Evolutionary conservation across 2,329 filamentous ascomycete species (phyloP).

Genomic region (Cadophora gregata): DNA sequence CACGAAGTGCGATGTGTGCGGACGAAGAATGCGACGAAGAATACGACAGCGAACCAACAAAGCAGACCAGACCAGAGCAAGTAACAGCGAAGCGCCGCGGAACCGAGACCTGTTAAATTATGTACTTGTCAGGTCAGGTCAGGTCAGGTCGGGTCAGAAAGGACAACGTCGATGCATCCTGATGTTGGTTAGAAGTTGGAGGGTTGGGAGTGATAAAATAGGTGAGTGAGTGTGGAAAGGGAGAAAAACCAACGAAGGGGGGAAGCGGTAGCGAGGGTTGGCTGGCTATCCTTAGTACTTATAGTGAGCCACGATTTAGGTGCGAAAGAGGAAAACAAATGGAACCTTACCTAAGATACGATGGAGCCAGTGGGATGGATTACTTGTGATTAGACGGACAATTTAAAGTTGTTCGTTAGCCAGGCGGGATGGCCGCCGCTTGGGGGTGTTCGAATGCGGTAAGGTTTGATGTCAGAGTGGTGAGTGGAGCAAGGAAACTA

Average conservation of each 20-base stretch:
- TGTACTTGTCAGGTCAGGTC: neutral
- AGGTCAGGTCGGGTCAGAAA: neutral
- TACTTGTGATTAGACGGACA: neutral
- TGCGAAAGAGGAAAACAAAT: neutral
- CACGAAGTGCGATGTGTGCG: neutral
- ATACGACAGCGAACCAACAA: neutral
- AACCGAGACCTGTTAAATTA: neutral
- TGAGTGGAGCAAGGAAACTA: neutral
- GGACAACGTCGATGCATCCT: neutral
- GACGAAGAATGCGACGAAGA: neutral
- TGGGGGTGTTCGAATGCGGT: neutral
- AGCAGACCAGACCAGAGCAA: neutral
- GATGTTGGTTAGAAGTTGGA: neutral
- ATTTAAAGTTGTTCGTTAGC: constrained; percentile 7
- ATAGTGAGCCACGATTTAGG: neutral
- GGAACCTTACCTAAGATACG: neutral
- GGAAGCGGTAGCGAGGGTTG: neutral
- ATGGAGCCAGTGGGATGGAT: neutral
- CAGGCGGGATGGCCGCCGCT: neutral
- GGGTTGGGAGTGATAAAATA: neutral
- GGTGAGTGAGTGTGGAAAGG: neutral
- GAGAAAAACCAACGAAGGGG: neutral
- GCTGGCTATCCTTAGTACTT: neutral
- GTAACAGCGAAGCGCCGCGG: neutral
- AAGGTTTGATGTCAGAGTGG: neutral